A percentile compares a stretch with the other conserved stretches of the same genome.
Conservation (phyloP, 2,329 filamentous ascomycete genomes). For the Xylariaceae sp. region DNA sequence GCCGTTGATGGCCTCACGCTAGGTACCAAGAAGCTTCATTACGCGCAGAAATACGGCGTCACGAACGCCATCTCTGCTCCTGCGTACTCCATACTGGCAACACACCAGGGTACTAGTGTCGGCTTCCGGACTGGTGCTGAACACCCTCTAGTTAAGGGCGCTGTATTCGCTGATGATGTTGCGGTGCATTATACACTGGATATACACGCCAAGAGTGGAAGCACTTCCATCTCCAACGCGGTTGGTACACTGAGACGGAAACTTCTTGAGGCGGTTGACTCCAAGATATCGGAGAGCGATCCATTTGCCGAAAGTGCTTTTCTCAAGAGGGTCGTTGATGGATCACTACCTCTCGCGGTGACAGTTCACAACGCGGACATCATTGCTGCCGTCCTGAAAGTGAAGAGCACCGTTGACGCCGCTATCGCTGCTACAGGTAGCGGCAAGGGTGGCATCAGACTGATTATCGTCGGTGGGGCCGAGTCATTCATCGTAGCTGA, state of each 20-base stretch:
- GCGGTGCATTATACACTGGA: conserved; percentile 56
- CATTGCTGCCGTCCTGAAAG: conserved; percentile 52
- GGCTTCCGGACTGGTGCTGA: conserved; percentile 50
- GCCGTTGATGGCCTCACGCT: conserved; percentile 52
- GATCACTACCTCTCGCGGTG: conserved; percentile 50
- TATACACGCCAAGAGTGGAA: conserved; percentile 39
- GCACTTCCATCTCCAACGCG: conserved; percentile 45
- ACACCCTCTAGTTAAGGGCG: conserved; percentile 42
- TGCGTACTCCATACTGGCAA: conserved; percentile 36
- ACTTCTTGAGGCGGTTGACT: conserved; percentile 37
- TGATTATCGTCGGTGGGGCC: conserved; percentile 57
- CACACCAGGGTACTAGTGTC: conserved; percentile 52
- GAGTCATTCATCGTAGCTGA: conserved; percentile 56
- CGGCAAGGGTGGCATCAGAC: conserved; percentile 33
- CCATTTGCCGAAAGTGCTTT: conserved; percentile 45
- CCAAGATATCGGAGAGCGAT: conserved; percentile 34
- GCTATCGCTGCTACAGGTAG: conserved; percentile 26
- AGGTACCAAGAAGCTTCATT: conserved; percentile 50
- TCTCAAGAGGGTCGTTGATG: conserved; percentile 49
- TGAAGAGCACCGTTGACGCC: conserved; percentile 53
- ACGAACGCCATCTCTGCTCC: conserved; percentile 55
- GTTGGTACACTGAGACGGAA: conserved; percentile 13
- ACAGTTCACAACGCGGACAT: conserved; percentile 58
- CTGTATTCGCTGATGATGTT: conserved; percentile 49
- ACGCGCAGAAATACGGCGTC: conserved; percentile 50